Percentiles rank a stretch among this genome's conserved stretches.
Conservation (phyloP, 805 yeast genomes). For the Kodamaea kakaduensis region DNA sequence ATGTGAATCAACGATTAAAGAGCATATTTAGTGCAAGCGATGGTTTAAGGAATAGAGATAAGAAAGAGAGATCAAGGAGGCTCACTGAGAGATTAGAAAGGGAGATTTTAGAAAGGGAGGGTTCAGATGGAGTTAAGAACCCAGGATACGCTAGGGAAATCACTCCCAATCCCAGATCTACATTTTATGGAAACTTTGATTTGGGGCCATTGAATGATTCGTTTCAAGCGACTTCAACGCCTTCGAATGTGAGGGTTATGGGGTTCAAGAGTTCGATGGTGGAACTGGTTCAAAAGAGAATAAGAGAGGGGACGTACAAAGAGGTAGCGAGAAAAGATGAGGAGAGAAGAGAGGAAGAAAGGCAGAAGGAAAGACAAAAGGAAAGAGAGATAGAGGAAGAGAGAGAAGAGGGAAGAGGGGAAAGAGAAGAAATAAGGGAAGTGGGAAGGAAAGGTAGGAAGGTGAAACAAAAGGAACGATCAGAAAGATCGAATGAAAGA, state of each 20-base stretch:
- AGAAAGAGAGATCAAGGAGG: neutral
- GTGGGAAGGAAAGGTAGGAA: neutral
- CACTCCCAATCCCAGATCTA: no score
- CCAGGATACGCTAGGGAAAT: no score
- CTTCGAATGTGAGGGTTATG: slow-evolving; percentile 5
- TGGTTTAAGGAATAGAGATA: slow-evolving; percentile 3
- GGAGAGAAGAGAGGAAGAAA: neutral
- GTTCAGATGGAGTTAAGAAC: neutral
- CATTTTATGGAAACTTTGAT: neutral
- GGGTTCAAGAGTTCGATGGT: slow-evolving; percentile 6
- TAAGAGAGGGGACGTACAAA: neutral
- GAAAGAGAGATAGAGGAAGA: neutral
- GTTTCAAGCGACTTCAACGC: slow-evolving; percentile 16
- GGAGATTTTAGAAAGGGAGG: neutral
- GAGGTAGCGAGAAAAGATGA: neutral
- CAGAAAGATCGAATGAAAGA: neutral
- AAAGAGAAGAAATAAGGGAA: neutral
- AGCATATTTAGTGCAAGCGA: slow-evolving; percentile 16
- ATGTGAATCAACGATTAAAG: slow-evolving; percentile 10
- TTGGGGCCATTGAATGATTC: slow-evolving; percentile 1
- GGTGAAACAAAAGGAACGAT: neutral
- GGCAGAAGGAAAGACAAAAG: neutral
- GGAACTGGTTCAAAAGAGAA: slow-evolving; percentile 7
- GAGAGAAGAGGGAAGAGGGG: neutral
- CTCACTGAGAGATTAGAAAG: slow-evolving; percentile 1